Conservation (phyloP, 306 rosid species). For the Trichosanthes truncata region DNA sequence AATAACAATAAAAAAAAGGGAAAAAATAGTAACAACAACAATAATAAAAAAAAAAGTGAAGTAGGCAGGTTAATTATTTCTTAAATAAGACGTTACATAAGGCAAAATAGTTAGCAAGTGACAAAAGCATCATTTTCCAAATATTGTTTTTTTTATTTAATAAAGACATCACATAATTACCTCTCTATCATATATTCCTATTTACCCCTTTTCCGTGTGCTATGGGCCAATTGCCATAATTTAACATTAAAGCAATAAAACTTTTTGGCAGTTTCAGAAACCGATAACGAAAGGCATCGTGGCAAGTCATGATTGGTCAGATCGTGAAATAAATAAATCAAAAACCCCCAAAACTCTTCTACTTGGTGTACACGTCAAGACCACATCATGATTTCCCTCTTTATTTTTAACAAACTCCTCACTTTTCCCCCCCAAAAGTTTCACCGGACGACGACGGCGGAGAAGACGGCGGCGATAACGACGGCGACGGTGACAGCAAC, state of each 20-base stretch:
- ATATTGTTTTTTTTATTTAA: background rate
- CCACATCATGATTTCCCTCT: background rate
- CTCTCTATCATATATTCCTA: background rate
- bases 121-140: background rate
- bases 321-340: background rate
- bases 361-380: background rate
- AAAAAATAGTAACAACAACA: too few species aligned
- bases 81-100: background rate
- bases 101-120: background rate
- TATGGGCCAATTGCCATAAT: background rate
- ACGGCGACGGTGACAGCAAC: background rate
- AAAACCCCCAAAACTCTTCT: background rate
- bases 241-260: background rate
- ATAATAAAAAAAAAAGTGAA: background rate
- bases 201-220: background rate
- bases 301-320: background rate
- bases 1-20: too few species aligned
- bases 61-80: background rate
- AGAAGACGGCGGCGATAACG: background rate
- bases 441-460: background rate
- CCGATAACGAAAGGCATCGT: background rate
- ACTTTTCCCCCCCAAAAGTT: background rate
- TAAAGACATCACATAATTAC: background rate
- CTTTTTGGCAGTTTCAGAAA: conserved; percentile 5
- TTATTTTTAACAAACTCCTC: background rate